A percentile compares a stretch with the other conserved stretches of the same genome.
Conservation (phyloP, 768 basidiomycete genomes). For the Strobilomyces echinocephalus region DNA sequence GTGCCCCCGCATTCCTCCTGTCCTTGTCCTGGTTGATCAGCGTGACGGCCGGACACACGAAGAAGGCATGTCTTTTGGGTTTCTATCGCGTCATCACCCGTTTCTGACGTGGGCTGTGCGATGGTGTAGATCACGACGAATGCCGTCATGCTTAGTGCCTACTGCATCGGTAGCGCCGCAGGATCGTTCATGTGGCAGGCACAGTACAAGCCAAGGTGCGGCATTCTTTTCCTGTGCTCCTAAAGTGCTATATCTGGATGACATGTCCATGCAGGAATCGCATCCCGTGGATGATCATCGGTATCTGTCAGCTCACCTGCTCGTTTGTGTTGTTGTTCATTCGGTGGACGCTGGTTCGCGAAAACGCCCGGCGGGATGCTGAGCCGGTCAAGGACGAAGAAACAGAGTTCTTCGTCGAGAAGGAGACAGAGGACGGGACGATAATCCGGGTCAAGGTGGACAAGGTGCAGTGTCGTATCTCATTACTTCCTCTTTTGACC, state of each 20-base stretch:
- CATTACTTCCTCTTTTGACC: too few species aligned
- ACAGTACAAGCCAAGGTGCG: too few species aligned
- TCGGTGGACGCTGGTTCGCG: constrained; percentile 28
- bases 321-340: constrained; percentile 47
- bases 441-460: too few species aligned
- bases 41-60: constrained; percentile 70
- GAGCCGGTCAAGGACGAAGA: constrained; percentile 57
- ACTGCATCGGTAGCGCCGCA: constrained; percentile 60
- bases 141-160: constrained; percentile 69
- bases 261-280: constrained; percentile 45
- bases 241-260: background rate
- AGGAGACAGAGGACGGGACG: constrained; percentile 19
- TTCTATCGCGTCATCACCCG: background rate
- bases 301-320: constrained; percentile 54
- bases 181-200: constrained; percentile 74
- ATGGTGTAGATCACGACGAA: constrained; percentile 37
- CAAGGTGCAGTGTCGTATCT: too few species aligned
- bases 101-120: background rate
- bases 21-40: constrained; percentile 59
- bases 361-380: background rate
- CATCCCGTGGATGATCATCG: constrained; percentile 75
- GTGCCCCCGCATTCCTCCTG: constrained; percentile 55
- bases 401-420: constrained; percentile 58
- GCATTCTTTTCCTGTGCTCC: background rate
- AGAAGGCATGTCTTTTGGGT: constrained; percentile 47